Percentiles rank a stretch among this genome's conserved stretches.
These are phyloP conservation scores for Usnea hakonensis DNA, from an alignment of 495 filamentous ascomycete genomes.

Conservation along the genomic window DNA sequence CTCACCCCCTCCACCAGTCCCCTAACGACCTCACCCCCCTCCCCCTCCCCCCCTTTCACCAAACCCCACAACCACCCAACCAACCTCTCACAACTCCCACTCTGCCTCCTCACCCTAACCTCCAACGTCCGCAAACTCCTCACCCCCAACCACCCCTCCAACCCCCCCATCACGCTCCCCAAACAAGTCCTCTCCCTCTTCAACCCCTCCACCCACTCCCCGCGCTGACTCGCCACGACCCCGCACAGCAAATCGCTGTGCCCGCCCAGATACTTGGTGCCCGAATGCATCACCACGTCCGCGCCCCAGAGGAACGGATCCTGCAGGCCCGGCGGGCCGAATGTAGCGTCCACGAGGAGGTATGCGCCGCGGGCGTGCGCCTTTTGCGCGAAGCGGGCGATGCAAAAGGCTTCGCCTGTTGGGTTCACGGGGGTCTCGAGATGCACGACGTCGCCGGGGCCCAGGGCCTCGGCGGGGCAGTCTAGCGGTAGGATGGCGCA, in stretches of 20 bases:
- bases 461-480: constrained; percentile 47
- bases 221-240: constrained; percentile 55
- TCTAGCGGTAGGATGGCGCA: constrained; percentile 58
- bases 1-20: constrained; percentile 51
- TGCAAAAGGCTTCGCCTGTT: constrained; percentile 66
- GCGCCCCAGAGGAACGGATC: constrained; percentile 76
- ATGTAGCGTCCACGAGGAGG: constrained; percentile 84
- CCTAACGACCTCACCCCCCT: constrained; percentile 38
- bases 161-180: constrained; percentile 80
- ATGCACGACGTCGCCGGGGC: constrained; percentile 75
- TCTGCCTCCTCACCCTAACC: constrained; percentile 69
- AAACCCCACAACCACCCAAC: constrained; percentile 61
- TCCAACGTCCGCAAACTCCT: constrained; percentile 80
- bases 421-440: constrained; percentile 92
- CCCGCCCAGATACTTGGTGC: constrained; percentile 92
- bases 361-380: constrained; percentile 66
- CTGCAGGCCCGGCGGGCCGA: constrained; percentile 82
- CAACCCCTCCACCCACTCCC: constrained; percentile 52
- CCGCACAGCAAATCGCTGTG: constrained; percentile 89
- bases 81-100: constrained; percentile 54
- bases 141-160: constrained; percentile 90
- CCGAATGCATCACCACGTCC: constrained; percentile 82
- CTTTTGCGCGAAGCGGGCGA: constrained; percentile 57
- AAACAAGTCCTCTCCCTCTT: constrained; percentile 58
- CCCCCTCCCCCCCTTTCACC: constrained; percentile 32